These are phyloP conservation scores for Hanseniaspora clermontiae DNA, from an alignment of 805 yeast genomes.

Conservation along the genomic window DNA sequence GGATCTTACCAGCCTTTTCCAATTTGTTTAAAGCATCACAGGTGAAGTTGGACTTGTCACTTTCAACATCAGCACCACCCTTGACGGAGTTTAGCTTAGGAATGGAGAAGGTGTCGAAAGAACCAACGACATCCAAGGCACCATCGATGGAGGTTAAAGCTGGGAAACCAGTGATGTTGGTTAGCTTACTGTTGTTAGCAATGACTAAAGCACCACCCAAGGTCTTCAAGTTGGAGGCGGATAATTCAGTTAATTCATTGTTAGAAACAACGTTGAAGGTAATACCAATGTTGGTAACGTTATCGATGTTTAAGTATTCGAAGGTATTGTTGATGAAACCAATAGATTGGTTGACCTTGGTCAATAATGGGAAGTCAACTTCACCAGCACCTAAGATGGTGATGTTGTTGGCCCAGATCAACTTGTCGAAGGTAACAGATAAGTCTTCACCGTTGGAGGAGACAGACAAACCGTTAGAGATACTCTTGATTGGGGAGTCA, in stretches of 20 bases:
- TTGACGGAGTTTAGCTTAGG: conserved; percentile 61
- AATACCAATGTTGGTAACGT: conserved; percentile 58
- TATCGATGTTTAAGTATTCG: conserved; percentile 40
- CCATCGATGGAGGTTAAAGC: conserved; percentile 67
- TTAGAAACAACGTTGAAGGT: conserved; percentile 66
- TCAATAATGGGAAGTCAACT: conserved; percentile 55
- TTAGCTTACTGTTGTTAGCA: conserved; percentile 69
- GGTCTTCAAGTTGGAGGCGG: conserved; percentile 54
- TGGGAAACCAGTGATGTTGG: conserved; percentile 59
- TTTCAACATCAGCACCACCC: conserved; percentile 82
- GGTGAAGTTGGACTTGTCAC: conserved; percentile 58
- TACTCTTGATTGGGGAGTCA: conserved; percentile 59
- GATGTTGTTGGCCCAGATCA: conserved; percentile 78
- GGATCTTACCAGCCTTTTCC: conserved; percentile 68
- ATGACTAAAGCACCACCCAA: conserved; percentile 91
- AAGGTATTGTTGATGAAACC: conserved; percentile 67
- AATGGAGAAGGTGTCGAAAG: conserved; percentile 67
- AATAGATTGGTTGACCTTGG: conserved; percentile 65
- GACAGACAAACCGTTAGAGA: conserved; percentile 62
- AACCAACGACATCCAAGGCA: conserved; percentile 72
- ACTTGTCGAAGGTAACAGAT: conserved; percentile 52
- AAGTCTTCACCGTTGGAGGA: conserved; percentile 76
- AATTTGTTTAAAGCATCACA: conserved; percentile 64
- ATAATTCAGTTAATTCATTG: conserved; percentile 53
- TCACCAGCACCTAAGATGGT: conserved; percentile 71